Conservation (phyloP, 345 rosid genomes). For the Xanthoceras sorbifolium region DNA sequence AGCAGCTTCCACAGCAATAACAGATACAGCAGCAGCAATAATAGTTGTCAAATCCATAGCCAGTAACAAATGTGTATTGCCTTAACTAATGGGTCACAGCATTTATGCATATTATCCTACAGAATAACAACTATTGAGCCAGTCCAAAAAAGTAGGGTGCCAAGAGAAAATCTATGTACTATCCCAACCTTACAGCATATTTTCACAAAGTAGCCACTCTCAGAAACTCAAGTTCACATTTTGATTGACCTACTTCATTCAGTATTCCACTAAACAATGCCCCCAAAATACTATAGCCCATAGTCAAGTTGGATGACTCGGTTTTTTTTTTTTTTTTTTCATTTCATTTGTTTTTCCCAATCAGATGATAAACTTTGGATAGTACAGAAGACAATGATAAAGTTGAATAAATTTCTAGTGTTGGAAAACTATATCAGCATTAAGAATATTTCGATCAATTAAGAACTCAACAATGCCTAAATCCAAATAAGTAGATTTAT, state of each 20-base stretch:
- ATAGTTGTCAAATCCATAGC: background rate
- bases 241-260: background rate
- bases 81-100: background rate
- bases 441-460: background rate
- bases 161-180: background rate
- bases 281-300: background rate
- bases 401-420: background rate
- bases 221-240: background rate
- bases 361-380: background rate
- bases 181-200: background rate
- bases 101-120: background rate
- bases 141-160: background rate
- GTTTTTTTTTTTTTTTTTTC: background rate
- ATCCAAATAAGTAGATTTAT: background rate
- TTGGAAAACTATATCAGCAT: background rate
- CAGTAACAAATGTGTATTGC: background rate
- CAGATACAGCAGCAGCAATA: background rate
- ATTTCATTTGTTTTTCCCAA: slow-evolving; percentile 1
- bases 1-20: slow-evolving; percentile 1
- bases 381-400: background rate
- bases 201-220: background rate
- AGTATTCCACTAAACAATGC: background rate
- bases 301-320: background rate
- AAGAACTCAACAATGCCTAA: background rate
- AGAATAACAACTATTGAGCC: background rate